A percentile compares a stretch with the other conserved stretches of the same genome.
These are phyloP conservation scores for Flaveria robusta DNA, from an alignment of 129 eudicot species.

Conservation along the genomic window DNA sequence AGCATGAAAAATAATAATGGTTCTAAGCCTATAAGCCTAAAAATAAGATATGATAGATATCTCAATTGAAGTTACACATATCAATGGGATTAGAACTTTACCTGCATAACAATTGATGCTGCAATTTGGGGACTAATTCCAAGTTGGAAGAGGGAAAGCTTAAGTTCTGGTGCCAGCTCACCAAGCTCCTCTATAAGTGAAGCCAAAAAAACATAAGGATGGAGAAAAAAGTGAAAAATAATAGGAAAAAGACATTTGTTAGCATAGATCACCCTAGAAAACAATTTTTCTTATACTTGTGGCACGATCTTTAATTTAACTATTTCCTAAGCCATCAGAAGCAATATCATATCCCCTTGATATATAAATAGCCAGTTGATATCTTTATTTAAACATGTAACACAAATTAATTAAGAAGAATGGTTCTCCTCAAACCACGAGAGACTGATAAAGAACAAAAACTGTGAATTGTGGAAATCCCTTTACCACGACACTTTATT, in stretches of 20 bases:
- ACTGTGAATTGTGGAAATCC: too few relatives aligned
- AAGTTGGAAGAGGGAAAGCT: slow-evolving; percentile 93
- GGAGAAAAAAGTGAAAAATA: not conserved
- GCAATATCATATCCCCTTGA: not conserved
- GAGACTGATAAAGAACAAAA: not conserved
- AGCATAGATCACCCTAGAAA: not conserved
- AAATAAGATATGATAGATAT: not conserved
- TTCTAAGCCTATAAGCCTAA: not conserved
- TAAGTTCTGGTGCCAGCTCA: slow-evolving; percentile 80
- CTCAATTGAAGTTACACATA: not conserved
- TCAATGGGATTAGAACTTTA: slow-evolving; percentile 28
- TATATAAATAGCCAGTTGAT: not conserved
- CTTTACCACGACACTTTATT: too few relatives aligned
- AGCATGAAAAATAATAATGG: not conserved
- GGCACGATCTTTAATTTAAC: not conserved
- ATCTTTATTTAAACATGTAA: not conserved
- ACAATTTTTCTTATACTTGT: not conserved
- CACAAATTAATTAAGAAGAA: not conserved
- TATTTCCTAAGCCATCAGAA: not conserved
- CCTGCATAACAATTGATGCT: slow-evolving; percentile 98
- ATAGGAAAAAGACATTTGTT: not conserved
- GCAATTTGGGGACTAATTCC: slow-evolving; percentile 96
- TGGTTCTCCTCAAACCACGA: not conserved
- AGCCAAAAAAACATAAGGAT: not conserved
- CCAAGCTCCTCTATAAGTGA: slow-evolving; percentile 78